Evolutionary conservation across 495 filamentous ascomycete species (phyloP).

Genomic region (Poronia punctata): DNA sequence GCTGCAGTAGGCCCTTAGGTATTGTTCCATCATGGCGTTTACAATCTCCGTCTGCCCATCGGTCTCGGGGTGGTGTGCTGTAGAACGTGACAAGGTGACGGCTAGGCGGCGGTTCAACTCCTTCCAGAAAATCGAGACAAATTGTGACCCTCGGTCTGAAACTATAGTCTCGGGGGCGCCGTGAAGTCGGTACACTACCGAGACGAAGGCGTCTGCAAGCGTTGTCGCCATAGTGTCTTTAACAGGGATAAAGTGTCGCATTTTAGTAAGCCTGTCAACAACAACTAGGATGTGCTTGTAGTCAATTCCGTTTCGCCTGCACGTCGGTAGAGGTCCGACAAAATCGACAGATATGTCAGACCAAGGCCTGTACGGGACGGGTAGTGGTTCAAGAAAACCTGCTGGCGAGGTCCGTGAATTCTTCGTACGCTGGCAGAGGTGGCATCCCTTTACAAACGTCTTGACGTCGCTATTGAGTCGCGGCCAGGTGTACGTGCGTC

Average conservation of each 20-base stretch:
- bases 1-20: background rate
- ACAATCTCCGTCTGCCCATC: conserved; percentile 15
- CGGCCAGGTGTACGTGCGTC: background rate
- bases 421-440: background rate
- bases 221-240: too few species aligned
- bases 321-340: background rate
- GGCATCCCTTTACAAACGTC: background rate
- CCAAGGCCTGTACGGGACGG: background rate
- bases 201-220: too few species aligned
- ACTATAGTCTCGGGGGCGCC: conserved; percentile 11
- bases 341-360: background rate
- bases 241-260: conserved; percentile 43
- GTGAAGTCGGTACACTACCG: too few species aligned
- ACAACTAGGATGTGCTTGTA: conserved; percentile 62
- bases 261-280: conserved; percentile 81
- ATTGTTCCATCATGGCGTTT: background rate
- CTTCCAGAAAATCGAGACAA: conserved; percentile 12
- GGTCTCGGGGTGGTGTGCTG: conserved; percentile 14
- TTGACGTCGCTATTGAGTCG: background rate
- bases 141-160: conserved; percentile 8
- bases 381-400: background rate
- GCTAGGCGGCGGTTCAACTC: conserved; percentile 5
- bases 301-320: background rate
- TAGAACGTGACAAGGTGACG: conserved; percentile 8
- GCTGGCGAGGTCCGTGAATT: background rate